These are phyloP conservation scores for Sequoia sempervirens DNA, from an alignment of 75 land plant genomes.

Conservation along the genomic window DNA sequence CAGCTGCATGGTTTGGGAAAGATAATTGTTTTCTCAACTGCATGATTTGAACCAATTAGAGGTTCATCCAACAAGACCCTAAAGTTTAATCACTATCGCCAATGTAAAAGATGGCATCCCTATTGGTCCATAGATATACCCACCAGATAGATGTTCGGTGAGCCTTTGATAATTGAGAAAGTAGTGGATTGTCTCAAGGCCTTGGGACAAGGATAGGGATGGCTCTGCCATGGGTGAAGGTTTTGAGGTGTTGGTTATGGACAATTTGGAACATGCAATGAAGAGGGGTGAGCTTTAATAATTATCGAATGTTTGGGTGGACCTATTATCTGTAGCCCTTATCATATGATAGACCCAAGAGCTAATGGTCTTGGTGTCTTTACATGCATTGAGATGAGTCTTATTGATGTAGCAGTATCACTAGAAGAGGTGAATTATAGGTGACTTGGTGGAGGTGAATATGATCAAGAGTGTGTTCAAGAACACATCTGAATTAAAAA, in stretches of 20 bases:
- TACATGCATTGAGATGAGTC: slow-evolving; percentile 62
- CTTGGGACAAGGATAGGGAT: no score
- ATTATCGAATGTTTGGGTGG: slow-evolving; percentile 83
- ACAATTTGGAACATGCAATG: slow-evolving; percentile 89
- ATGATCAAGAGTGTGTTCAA: slow-evolving; percentile 83
- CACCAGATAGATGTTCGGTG: no score
- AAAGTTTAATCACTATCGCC: no score
- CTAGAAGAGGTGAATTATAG: slow-evolving; percentile 83
- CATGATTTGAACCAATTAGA: no score
- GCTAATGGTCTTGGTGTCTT: slow-evolving; percentile 88
- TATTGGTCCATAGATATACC: no score
- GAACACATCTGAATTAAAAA: slow-evolving; percentile 68
- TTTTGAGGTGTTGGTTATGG: slow-evolving; percentile 81
- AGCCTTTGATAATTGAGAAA: no score
- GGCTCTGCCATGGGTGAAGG: slow-evolving; percentile 92
- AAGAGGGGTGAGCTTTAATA: slow-evolving; percentile 71
- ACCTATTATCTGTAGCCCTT: slow-evolving; percentile 80
- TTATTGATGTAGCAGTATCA: slow-evolving; percentile 77
- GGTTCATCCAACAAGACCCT: no score
- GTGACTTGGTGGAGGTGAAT: slow-evolving; percentile 87
- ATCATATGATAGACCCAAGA: slow-evolving; percentile 91
- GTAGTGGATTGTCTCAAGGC: no score
- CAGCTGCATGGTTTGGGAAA: no score
- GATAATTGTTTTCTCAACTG: no score
- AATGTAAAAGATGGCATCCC: no score